Percentiles rank a stretch among this genome's conserved stretches.
These are phyloP conservation scores for Lumnitzera littorea DNA, from an alignment of 345 rosid genomes.

Conservation along the genomic window DNA sequence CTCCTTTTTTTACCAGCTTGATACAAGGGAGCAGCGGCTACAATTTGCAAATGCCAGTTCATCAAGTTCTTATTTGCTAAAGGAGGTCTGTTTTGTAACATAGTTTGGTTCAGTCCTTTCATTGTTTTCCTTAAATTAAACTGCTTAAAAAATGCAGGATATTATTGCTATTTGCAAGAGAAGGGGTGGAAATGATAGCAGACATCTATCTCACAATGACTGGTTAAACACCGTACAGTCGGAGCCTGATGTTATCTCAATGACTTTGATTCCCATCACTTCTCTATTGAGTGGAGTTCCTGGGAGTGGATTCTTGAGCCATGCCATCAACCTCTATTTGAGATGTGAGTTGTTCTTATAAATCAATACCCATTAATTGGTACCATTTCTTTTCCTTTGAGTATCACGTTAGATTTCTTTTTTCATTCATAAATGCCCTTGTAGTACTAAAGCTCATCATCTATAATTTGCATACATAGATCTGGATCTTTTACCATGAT, in stretches of 20 bases:
- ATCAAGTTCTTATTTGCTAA: conserved; percentile 72
- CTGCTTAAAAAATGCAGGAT: conserved; percentile 42
- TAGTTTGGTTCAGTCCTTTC: neutral
- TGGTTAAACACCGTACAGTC: conserved; percentile 87
- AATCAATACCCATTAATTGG: conserved; percentile 1
- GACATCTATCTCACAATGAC: conserved; percentile 56
- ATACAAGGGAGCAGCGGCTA: conserved; percentile 72
- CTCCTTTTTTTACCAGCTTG: conserved; percentile 44
- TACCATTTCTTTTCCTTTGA: conserved; percentile 2
- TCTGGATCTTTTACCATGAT: too few species aligned
- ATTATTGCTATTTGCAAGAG: conserved; percentile 62
- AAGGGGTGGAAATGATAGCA: conserved; percentile 79
- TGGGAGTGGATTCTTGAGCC: conserved; percentile 91
- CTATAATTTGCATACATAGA: too few species aligned
- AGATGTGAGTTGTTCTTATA: conserved; percentile 50
- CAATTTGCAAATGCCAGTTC: conserved; percentile 64
- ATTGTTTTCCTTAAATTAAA: neutral
- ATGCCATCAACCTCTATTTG: conserved; percentile 91
- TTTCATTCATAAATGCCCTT: neutral
- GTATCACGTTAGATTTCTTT: neutral
- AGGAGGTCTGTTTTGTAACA: conserved; percentile 49
- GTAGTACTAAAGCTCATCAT: neutral
- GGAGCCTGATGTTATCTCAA: conserved; percentile 86
- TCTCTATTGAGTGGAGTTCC: conserved; percentile 89
- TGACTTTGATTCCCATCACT: conserved; percentile 89